Evolutionary conservation across 768 basidiomycete species (phyloP).

Genomic region (Termitomyces sp.): DNA sequence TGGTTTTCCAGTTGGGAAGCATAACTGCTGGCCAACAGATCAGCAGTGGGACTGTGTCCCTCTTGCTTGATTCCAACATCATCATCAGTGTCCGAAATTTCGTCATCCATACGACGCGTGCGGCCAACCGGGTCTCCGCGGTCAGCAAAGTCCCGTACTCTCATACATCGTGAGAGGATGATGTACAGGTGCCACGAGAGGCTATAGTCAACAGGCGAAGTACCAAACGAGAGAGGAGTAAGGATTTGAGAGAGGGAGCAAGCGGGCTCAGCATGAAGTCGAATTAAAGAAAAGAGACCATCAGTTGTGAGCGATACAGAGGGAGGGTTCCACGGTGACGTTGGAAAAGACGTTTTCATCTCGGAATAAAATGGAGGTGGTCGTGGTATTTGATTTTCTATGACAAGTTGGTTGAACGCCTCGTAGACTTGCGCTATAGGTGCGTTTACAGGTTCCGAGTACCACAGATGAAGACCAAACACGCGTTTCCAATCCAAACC

Average conservation of each 20-base stretch:
- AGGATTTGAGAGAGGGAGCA: conserved; percentile 66
- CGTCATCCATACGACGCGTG: conserved; percentile 22
- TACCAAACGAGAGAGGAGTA: conserved; percentile 65
- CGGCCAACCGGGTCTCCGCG: conserved; percentile 44
- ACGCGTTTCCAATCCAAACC: conserved; percentile 93
- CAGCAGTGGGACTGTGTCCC: conserved; percentile 62
- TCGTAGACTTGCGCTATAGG: conserved; percentile 65
- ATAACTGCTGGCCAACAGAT: conserved; percentile 77
- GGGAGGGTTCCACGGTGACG: conserved; percentile 35
- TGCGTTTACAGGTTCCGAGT: conserved; percentile 63
- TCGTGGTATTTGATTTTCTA: conserved; percentile 34
- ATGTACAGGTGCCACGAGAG: conserved; percentile 93
- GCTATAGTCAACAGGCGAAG: conserved; percentile 74
- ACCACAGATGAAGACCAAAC: conserved; percentile 91
- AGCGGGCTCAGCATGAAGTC: conserved; percentile 67
- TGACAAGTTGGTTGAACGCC: conserved; percentile 45
- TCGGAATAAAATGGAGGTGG: conserved; percentile 54
- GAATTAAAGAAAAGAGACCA: conserved; percentile 76
- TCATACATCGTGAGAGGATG: conserved; percentile 76
- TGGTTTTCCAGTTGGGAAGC: conserved; percentile 80
- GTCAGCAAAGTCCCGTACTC: conserved; percentile 85
- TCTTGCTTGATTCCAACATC: conserved; percentile 45
- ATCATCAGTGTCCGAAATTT: conserved; percentile 23
- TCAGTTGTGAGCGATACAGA: conserved; percentile 48
- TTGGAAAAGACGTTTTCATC: conserved; percentile 7